Conservation (phyloP, 257 asterid genomes). For the Solanum neorickii region DNA sequence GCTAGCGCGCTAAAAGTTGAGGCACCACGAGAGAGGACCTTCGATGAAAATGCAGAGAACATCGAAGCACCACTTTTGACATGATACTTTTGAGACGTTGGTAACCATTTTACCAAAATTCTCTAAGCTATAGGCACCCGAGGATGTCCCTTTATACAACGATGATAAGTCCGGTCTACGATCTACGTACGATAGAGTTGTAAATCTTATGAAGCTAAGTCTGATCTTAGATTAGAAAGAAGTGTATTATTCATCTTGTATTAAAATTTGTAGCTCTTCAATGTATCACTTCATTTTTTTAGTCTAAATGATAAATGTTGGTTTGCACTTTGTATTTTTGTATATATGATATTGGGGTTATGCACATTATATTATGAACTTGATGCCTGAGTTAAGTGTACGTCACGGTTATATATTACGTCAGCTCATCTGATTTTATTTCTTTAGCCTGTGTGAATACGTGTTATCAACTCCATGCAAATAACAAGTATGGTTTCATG, state of each 20-base stretch:
- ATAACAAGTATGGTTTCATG: too few species aligned
- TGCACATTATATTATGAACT: not conserved
- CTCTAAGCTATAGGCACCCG: not conserved
- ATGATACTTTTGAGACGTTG: not conserved
- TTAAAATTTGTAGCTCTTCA: not conserved
- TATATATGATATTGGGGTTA: not conserved
- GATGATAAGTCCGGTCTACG: not conserved
- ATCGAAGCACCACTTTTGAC: conserved; percentile 63
- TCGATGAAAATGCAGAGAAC: conserved; percentile 26
- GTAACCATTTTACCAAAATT: not conserved
- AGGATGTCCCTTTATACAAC: not conserved
- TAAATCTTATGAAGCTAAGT: not conserved
- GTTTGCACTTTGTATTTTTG: not conserved
- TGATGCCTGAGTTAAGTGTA: not conserved
- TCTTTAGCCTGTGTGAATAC: not conserved
- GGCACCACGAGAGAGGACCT: conserved; percentile 13
- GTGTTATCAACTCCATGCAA: not conserved
- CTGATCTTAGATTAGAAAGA: not conserved
- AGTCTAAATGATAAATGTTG: not conserved
- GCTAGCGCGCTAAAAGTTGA: conserved; percentile 53
- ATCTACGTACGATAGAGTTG: not conserved
- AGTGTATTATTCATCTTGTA: not conserved
- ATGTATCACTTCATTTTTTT: not conserved
- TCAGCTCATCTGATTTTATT: not conserved
- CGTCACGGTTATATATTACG: not conserved